Evolutionary conservation across 208 protist species (phyloP), one percentile per base, ranked within the genome.

Genomic region (Strigomonas galati): DNA sequence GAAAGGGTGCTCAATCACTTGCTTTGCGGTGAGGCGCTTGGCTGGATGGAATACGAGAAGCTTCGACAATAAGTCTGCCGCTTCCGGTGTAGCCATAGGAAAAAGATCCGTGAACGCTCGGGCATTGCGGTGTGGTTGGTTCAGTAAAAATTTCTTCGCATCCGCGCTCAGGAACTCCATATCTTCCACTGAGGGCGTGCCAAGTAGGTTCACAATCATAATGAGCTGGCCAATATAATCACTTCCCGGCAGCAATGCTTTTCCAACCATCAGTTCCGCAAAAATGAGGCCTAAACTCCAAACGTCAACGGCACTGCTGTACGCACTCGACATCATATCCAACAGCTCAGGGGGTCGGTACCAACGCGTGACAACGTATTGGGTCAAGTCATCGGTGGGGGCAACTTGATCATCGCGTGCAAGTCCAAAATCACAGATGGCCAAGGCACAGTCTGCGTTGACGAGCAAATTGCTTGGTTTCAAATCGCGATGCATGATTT

Each of bases 311-410:
- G 97, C 83, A 31, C 88, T 96, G 0, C 94, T 98, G 78, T 99
- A 99, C 58, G 85, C 81, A 54, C 78, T 78, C 17, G 82, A 79
- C 37, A 82, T 82, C 81, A 92, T 91, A 7, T 82, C 87, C 46
- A 99, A 90, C 23, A 99, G 84, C 74, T 99, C 98, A 19, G 99
- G 99, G n/a, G 99, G 97, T 31, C 99, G 83, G 73, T 99, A 99
- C 98, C 98, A 99, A 2, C 99, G 80, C 7, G 98, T 99, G 26
- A 98, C 96, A 9, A 99, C 97, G 71, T 98, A 99, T 64, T 98
- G 94, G 15, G 97, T 99, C 60, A 99, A 88, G 26, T 62, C 54
- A 24, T 40, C 48, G 28, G 79, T 67, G 51, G 67, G 62, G 62
- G 79, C 74, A 23, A 82, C 61, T 35, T 84, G 76, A 54, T 94